A percentile compares a stretch with the other conserved stretches of the same genome.
Conservation (phyloP, 192 early-diverging fungal species). For the Entomortierella lignicola region DNA sequence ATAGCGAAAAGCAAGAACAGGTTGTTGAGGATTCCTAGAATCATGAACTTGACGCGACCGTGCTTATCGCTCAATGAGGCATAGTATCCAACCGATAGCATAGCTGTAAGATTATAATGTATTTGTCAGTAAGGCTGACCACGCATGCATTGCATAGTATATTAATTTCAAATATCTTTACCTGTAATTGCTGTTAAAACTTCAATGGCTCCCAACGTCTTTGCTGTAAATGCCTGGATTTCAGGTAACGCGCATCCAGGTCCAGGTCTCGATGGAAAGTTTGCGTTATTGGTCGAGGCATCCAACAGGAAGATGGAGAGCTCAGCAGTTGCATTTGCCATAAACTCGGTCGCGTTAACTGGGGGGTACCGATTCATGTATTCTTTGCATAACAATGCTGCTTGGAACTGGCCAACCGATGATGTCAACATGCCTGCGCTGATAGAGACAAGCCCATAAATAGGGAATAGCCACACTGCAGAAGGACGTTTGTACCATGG, state of each 20-base stretch:
- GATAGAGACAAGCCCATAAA: constrained; percentile 16
- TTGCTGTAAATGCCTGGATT: constrained; percentile 39
- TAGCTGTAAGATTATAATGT: no score
- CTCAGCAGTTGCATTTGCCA: background rate
- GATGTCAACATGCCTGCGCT: constrained; percentile 32
- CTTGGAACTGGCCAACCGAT: constrained; percentile 29
- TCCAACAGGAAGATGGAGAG: background rate
- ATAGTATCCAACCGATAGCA: constrained; percentile 36
- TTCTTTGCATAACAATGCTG: constrained; percentile 21
- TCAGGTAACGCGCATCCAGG: constrained; percentile 13
- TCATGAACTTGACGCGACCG: constrained; percentile 31
- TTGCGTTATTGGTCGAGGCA: background rate
- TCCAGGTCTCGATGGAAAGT: background rate
- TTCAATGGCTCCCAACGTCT: constrained; percentile 14
- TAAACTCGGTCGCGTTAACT: constrained; percentile 5
- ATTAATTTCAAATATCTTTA: constrained; percentile 12
- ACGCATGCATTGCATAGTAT: no score
- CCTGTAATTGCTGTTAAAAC: constrained; percentile 30
- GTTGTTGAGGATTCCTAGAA: background rate
- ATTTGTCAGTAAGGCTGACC: background rate
- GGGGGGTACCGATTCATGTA: constrained; percentile 29
- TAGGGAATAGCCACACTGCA: constrained; percentile 20
- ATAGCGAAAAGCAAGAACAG: constrained; percentile 10
- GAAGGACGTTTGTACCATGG: constrained; percentile 50
- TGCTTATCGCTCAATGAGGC: constrained; percentile 41